phyloP scores from a whole-genome alignment of 106 monocot genomes.

The Chionographis japonica region DNA sequence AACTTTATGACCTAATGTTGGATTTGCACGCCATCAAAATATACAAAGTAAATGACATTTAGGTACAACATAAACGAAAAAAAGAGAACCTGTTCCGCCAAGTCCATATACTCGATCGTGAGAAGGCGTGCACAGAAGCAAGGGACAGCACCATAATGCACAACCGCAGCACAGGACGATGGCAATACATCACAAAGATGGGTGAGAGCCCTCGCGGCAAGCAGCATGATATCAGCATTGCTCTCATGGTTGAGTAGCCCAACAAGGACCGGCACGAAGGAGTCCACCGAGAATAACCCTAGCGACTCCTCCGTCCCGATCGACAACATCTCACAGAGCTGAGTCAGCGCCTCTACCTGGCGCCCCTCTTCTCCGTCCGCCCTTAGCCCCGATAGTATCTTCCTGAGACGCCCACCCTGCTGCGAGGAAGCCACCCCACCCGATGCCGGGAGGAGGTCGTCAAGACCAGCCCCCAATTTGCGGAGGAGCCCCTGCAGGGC shows the following conservation, averaged over 20 bases:
- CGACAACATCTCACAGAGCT: slow-evolving; percentile 93
- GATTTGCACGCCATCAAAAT: no score
- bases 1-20: no score
- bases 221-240: slow-evolving; percentile 91
- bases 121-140: slow-evolving; percentile 81
- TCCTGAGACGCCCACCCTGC: slow-evolving; percentile 69
- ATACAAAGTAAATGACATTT: neutral
- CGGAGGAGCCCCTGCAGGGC: slow-evolving; percentile 89
- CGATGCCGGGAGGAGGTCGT: slow-evolving; percentile 77
- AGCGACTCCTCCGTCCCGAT: slow-evolving; percentile 93
- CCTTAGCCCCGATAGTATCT: slow-evolving; percentile 69
- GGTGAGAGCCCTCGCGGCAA: slow-evolving; percentile 87
- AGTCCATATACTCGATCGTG: slow-evolving; percentile 98
- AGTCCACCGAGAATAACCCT: slow-evolving; percentile 85
- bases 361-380: slow-evolving; percentile 90
- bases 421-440: slow-evolving; percentile 21
- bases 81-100: slow-evolving; percentile 79
- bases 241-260: slow-evolving; percentile 85
- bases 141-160: slow-evolving; percentile 97
- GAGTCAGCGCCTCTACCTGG: slow-evolving; percentile 89
- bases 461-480: slow-evolving; percentile 88
- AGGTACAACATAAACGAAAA: neutral
- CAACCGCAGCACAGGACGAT: slow-evolving; percentile 83
- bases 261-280: slow-evolving; percentile 90
- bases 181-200: slow-evolving; percentile 91